These are phyloP conservation scores for Plasmodium relictum DNA, from an alignment of 169 alveolate genomes.

Conservation along the genomic window DNA sequence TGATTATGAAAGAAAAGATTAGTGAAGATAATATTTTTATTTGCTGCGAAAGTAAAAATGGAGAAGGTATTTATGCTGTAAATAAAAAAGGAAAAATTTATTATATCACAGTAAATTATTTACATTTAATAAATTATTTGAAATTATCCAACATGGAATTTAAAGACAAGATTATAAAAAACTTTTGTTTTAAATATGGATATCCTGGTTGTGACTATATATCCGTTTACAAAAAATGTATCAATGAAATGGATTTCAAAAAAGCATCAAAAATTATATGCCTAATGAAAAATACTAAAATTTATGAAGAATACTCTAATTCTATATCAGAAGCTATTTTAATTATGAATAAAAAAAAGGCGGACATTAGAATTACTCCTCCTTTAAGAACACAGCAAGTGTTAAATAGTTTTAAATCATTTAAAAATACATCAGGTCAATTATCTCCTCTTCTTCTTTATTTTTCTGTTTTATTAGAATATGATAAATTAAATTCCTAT, in stretches of 20 bases:
- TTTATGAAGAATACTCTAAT: slow-evolving; percentile 59
- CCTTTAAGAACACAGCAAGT: slow-evolving; percentile 77
- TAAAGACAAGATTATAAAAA: slow-evolving; percentile 67
- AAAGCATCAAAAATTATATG: slow-evolving; percentile 76
- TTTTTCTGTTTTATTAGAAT: slow-evolving; percentile 97
- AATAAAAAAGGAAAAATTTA: slow-evolving; percentile 75
- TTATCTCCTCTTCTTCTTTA: slow-evolving; percentile 95
- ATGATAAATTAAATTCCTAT: slow-evolving; percentile 94
- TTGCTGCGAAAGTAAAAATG: slow-evolving; percentile 76
- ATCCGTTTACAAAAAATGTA: slow-evolving; percentile 71
- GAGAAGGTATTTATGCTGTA: slow-evolving; percentile 76
- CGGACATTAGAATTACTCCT: slow-evolving; percentile 63
- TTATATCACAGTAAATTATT: slow-evolving; percentile 55
- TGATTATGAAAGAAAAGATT: slow-evolving; percentile 57
- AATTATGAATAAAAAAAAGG: slow-evolving; percentile 64
- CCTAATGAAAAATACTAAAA: slow-evolving; percentile 56
- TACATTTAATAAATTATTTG: slow-evolving; percentile 30
- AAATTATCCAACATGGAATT: slow-evolving; percentile 57
- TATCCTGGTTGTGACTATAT: slow-evolving; percentile 79
- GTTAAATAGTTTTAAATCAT: slow-evolving; percentile 66
- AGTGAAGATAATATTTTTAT: slow-evolving; percentile 76
- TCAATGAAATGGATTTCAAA: slow-evolving; percentile 75
- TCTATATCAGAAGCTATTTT: slow-evolving; percentile 64
- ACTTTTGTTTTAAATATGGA: slow-evolving; percentile 66
- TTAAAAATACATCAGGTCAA: slow-evolving; percentile 55